Conservation (phyloP, 2,329 filamentous ascomycete genomes). For the Beauveria rudraprayagi region DNA sequence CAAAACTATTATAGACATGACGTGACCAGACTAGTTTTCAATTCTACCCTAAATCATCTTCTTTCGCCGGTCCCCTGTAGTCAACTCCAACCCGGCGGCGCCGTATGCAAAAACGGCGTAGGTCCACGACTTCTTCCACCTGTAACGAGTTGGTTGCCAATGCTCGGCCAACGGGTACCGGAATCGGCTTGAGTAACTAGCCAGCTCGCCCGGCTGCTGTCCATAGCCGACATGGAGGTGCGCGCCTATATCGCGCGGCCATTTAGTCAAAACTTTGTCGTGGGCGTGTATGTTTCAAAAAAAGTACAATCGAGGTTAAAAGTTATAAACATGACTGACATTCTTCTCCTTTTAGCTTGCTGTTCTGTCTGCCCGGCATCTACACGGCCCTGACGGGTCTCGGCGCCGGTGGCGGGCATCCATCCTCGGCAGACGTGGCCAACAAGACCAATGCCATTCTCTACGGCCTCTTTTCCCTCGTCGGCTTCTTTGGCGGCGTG, state of each 20-base stretch:
- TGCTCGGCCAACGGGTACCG: no score
- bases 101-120: no score
- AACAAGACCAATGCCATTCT: conserved; percentile 15
- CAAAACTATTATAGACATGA: no score
- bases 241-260: neutral
- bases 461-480: conserved; percentile 13
- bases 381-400: conserved; percentile 19
- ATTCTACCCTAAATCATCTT: no score
- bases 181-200: neutral
- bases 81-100: no score
- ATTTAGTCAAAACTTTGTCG: conserved; percentile 5
- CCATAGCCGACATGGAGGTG: neutral
- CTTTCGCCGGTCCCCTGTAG: no score
- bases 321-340: neutral
- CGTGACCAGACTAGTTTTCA: no score
- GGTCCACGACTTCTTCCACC: no score
- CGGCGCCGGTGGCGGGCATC: conserved; percentile 16
- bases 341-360: neutral
- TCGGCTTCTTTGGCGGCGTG: conserved; percentile 14
- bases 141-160: neutral
- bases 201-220: neutral
- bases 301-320: no score
- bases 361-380: conserved; percentile 18
- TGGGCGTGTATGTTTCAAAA: neutral
- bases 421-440: conserved; percentile 13